Conservation (phyloP, 2,329 filamentous ascomycete species). For the Penicillium sp. region DNA sequence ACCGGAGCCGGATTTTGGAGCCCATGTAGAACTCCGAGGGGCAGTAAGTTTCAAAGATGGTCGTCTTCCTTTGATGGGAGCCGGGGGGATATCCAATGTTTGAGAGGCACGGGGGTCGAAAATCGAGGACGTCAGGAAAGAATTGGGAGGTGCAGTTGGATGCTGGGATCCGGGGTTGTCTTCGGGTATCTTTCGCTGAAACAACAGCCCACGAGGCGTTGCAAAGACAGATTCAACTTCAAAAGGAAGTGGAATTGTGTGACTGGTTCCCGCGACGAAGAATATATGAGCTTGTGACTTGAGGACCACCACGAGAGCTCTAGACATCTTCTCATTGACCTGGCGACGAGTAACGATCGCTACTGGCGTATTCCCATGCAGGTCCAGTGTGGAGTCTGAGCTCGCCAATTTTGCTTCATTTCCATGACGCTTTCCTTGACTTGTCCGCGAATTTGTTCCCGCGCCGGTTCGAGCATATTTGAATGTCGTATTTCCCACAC, state of each 20-base stretch:
- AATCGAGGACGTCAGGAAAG: constrained; percentile 69
- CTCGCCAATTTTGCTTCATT: constrained; percentile 23
- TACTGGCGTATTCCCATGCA: constrained; percentile 23
- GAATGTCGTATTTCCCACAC: constrained; percentile 1
- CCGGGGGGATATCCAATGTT: constrained; percentile 32
- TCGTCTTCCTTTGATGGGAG: constrained; percentile 35
- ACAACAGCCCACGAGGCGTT: constrained; percentile 73
- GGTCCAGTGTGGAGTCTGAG: constrained; percentile 23
- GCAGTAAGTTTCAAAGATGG: constrained; percentile 48
- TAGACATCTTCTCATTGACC: constrained; percentile 31
- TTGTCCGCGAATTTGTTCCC: constrained; percentile 5
- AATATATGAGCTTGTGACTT: constrained; percentile 91
- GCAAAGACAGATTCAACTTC: constrained; percentile 85
- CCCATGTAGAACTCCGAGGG: constrained; percentile 53
- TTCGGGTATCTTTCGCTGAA: constrained; percentile 68
- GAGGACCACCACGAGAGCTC: constrained; percentile 83
- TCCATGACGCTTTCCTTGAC: constrained; percentile 19
- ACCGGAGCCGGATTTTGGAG: constrained; percentile 54
- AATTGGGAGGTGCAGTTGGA: constrained; percentile 67
- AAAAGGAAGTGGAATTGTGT: constrained; percentile 90
- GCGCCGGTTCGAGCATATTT: constrained; percentile 2
- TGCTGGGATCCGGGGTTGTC: constrained; percentile 16
- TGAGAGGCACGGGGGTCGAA: constrained; percentile 33
- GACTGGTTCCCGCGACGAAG: constrained; percentile 79
- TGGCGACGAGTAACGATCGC: constrained; percentile 16